phyloP scores from a whole-genome alignment of 805 yeast species.

The Candida montana region DNA sequence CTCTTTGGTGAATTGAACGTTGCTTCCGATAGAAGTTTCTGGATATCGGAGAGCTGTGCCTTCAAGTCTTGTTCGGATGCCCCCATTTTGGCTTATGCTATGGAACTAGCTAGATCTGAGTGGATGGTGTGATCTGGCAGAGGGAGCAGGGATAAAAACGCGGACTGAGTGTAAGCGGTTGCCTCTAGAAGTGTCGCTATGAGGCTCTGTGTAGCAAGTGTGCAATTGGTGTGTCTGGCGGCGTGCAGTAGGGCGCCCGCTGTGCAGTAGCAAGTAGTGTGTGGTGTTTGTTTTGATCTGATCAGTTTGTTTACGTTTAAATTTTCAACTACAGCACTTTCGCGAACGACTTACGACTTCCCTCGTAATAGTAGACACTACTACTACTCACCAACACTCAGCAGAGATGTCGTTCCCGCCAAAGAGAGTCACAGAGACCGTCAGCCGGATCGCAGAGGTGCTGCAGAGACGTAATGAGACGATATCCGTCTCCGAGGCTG shows the following conservation, averaged over 20 bases:
- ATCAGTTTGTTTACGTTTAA: background rate
- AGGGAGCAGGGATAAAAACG: background rate
- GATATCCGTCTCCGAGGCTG: constrained; percentile 78
- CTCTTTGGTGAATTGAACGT: constrained; percentile 24
- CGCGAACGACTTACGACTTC: background rate
- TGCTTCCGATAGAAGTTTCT: constrained; percentile 31
- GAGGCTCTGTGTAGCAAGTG: no score
- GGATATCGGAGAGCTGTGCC: constrained; percentile 39
- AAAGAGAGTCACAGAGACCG: constrained; percentile 42
- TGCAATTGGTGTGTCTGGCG: no score
- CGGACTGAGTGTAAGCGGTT: background rate
- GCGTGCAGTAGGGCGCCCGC: no score
- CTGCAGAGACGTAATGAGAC: constrained; percentile 54
- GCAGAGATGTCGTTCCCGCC: constrained; percentile 56
- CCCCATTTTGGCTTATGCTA: constrained; percentile 8
- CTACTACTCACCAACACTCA: no score
- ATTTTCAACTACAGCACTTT: background rate
- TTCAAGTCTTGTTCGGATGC: constrained; percentile 30
- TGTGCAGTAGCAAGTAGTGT: no score
- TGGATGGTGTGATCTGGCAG: constrained; percentile 1
- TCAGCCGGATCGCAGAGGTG: constrained; percentile 51
- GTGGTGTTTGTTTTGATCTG: background rate
- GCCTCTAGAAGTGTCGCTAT: no score
- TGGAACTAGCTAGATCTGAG: background rate
- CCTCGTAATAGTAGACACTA: no score